Percentiles rank a stretch among this genome's conserved stretches.
Evolutionary conservation across 2,329 filamentous ascomycete species (phyloP).

Genomic region (Mariannaea sp.): DNA sequence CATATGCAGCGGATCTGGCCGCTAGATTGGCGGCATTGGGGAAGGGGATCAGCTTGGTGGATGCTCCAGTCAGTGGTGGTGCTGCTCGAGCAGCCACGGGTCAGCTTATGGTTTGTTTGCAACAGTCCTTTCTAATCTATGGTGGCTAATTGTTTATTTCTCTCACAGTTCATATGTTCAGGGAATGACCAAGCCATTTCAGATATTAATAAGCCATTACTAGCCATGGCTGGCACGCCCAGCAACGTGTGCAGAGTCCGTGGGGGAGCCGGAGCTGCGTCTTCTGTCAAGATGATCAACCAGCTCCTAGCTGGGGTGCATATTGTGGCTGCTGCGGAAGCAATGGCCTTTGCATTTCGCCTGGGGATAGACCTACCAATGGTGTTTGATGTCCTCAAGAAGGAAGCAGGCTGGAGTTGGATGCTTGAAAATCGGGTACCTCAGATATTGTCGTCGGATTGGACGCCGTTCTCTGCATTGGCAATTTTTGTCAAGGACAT

Average conservation of each 20-base stretch:
- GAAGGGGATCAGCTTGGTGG: slow-evolving; percentile 42
- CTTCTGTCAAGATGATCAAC: slow-evolving; percentile 71
- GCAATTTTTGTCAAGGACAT: slow-evolving; percentile 65
- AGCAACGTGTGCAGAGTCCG: too few species aligned
- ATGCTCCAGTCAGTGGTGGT: slow-evolving; percentile 39
- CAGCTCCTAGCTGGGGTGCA: slow-evolving; percentile 68
- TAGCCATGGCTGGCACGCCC: too few species aligned
- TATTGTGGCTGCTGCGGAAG: slow-evolving; percentile 64
- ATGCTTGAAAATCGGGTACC: slow-evolving; percentile 65
- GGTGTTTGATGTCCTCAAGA: slow-evolving; percentile 50
- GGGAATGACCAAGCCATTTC: slow-evolving; percentile 62
- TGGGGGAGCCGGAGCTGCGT: slow-evolving; percentile 66
- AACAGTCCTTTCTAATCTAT: too few species aligned
- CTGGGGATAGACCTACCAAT: slow-evolving; percentile 55
- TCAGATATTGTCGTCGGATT: slow-evolving; percentile 56
- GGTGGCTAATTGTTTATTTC: slow-evolving; percentile 69
- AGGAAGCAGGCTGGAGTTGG: slow-evolving; percentile 59
- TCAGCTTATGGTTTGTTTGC: too few species aligned
- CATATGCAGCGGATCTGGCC: not conserved
- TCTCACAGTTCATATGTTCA: too few species aligned
- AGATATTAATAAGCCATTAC: too few species aligned
- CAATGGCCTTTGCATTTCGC: slow-evolving; percentile 61
- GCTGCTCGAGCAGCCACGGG: slow-evolving; percentile 57
- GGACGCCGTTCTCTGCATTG: slow-evolving; percentile 62
- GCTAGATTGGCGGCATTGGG: not conserved